Evolutionary conservation across 2,329 filamentous ascomycete genomes (phyloP).

Genomic region (Pseudocercospora pini-densiflorae): DNA sequence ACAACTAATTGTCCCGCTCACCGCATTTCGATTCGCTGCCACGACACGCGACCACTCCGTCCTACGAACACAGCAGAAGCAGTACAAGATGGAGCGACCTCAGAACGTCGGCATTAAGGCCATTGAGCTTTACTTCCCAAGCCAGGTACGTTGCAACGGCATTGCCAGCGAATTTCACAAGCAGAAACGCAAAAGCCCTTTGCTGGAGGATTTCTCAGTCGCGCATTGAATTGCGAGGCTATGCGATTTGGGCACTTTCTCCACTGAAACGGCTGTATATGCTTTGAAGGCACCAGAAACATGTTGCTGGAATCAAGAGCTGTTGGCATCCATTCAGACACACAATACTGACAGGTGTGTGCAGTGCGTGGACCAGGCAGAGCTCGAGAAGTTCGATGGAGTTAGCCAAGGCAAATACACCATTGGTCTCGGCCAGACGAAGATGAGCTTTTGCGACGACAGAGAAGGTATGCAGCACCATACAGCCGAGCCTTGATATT

Average conservation of each 20-base stretch:
- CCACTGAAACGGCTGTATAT: not conserved
- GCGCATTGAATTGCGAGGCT: not conserved
- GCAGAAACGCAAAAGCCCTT: not conserved
- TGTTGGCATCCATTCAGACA: not conserved
- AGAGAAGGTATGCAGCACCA: conserved; percentile 48
- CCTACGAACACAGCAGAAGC: conserved; percentile 7
- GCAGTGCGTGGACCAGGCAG: conserved; percentile 58
- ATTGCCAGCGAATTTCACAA: not conserved
- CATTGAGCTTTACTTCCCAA: conserved; percentile 60
- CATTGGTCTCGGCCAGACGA: conserved; percentile 59
- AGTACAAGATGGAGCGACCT: conserved; percentile 35
- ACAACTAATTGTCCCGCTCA: conserved; percentile 8
- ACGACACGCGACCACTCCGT: conserved; percentile 16
- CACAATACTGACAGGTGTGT: conserved; percentile 23
- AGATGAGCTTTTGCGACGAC: conserved; percentile 61
- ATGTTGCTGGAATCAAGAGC: not conserved
- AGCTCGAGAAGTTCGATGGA: conserved; percentile 61
- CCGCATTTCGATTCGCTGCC: conserved; percentile 11
- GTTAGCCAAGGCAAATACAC: conserved; percentile 58
- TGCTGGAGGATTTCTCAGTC: not conserved
- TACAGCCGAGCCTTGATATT: not conserved
- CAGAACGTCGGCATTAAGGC: conserved; percentile 59
- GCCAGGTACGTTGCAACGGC: conserved; percentile 48
- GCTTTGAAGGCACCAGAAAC: not conserved
- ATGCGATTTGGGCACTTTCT: not conserved